Conservation (phyloP, 805 yeast genomes). For the Myxozyma mucilagina region DNA sequence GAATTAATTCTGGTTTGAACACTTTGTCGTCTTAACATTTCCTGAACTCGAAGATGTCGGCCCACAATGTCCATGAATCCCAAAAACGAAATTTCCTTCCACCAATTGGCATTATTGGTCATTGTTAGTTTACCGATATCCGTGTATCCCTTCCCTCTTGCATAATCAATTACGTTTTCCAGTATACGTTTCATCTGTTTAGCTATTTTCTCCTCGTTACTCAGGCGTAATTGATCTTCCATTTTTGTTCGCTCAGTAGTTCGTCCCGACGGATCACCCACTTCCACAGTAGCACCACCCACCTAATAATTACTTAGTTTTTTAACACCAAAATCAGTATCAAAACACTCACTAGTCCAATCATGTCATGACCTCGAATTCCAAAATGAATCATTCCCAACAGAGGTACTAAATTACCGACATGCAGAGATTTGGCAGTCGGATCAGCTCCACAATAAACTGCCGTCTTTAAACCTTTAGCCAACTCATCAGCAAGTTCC, state of each 20-base stretch:
- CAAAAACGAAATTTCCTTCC: constrained; percentile 73
- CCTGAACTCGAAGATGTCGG: constrained; percentile 71
- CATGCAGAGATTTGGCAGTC: constrained; percentile 81
- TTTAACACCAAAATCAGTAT: too few relatives aligned
- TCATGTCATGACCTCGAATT: constrained; percentile 75
- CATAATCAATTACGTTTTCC: constrained; percentile 60
- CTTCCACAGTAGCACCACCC: constrained; percentile 94
- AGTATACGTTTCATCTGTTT: constrained; percentile 65
- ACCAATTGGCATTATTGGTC: constrained; percentile 79
- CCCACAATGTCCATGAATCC: constrained; percentile 80
- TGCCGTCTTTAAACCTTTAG: constrained; percentile 12
- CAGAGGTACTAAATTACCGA: constrained; percentile 87
- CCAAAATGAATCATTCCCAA: constrained; percentile 82
- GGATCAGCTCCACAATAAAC: constrained; percentile 97
- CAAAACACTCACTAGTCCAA: constrained; percentile 61
- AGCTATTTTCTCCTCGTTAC: constrained; percentile 61
- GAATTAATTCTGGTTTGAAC: constrained; percentile 71
- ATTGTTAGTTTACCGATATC: constrained; percentile 46
- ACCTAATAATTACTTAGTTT: constrained; percentile 9
- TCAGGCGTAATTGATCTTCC: constrained; percentile 51
- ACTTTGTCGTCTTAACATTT: constrained; percentile 88
- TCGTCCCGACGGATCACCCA: constrained; percentile 97
- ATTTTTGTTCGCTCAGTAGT: constrained; percentile 67
- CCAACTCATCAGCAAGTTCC: constrained; percentile 5
- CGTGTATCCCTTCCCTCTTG: constrained; percentile 48